Conservation (phyloP, 2,329 filamentous ascomycete genomes). For the Neoarthrinium moseri region DNA sequence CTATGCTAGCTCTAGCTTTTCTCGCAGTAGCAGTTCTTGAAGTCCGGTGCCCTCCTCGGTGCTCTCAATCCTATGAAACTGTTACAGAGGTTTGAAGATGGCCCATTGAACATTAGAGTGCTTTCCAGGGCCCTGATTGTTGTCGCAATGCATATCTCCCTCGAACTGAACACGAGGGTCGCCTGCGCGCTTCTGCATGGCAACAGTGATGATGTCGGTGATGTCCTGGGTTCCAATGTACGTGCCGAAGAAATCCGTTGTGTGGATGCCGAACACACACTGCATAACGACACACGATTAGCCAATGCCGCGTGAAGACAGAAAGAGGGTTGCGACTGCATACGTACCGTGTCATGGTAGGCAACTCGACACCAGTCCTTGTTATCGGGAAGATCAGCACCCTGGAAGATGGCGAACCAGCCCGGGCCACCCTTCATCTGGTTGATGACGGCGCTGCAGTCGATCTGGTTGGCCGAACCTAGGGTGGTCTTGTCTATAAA, state of each 20-base stretch:
- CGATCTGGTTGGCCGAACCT: background rate
- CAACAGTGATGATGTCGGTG: background rate
- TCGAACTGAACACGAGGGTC: background rate
- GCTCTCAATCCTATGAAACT: too few species aligned
- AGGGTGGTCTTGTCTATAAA: background rate
- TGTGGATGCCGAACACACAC: background rate
- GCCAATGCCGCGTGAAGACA: background rate
- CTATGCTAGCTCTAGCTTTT: too few species aligned
- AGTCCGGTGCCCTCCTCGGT: too few species aligned
- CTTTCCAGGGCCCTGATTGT: background rate
- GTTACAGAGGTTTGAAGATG: background rate
- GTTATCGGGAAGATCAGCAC: background rate
- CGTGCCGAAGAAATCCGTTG: background rate
- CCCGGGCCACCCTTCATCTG: background rate
- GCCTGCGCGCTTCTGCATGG: background rate
- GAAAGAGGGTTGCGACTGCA: fast-evolving
- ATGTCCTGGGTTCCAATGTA: background rate
- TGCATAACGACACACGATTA: background rate
- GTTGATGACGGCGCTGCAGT: background rate
- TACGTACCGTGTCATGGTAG: background rate
- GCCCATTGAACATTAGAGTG: background rate
- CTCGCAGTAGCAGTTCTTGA: too few species aligned
- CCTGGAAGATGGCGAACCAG: background rate
- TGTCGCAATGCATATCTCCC: background rate
- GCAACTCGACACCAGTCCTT: background rate